phyloP scores from a whole-genome alignment of 345 rosid species.

The Theobroma cacao region DNA sequence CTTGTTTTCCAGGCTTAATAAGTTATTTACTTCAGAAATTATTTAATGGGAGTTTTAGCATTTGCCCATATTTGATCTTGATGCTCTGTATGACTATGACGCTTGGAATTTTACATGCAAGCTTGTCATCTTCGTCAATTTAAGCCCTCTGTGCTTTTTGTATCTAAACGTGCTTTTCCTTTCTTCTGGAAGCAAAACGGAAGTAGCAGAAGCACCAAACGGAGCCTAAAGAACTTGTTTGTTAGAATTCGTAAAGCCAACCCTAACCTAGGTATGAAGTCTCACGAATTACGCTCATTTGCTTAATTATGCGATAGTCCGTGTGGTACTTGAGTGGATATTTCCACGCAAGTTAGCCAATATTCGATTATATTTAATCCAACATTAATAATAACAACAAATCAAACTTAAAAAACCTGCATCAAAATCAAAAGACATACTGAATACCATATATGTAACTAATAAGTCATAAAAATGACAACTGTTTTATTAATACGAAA shows the following conservation, averaged over 20 bases:
- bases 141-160: background rate
- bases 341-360: no score
- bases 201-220: background rate
- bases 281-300: no score
- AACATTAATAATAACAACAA: no score
- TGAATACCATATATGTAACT: no score
- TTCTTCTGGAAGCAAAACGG: background rate
- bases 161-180: background rate
- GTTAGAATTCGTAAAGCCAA: background rate
- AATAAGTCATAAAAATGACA: no score
- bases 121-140: background rate
- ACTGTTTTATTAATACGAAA: no score
- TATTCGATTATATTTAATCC: no score
- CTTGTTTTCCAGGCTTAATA: background rate
- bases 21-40: background rate
- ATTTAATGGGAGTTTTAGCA: background rate
- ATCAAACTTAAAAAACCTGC: no score
- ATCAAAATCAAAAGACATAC: no score
- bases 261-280: background rate
- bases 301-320: no score
- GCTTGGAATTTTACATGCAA: background rate
- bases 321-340: no score
- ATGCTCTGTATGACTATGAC: background rate
- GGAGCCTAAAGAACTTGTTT: background rate
- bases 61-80: background rate